Base-by-base conservation (phyloP, 352 stramenopile species). In the Globisporangium nodosum region DNA sequence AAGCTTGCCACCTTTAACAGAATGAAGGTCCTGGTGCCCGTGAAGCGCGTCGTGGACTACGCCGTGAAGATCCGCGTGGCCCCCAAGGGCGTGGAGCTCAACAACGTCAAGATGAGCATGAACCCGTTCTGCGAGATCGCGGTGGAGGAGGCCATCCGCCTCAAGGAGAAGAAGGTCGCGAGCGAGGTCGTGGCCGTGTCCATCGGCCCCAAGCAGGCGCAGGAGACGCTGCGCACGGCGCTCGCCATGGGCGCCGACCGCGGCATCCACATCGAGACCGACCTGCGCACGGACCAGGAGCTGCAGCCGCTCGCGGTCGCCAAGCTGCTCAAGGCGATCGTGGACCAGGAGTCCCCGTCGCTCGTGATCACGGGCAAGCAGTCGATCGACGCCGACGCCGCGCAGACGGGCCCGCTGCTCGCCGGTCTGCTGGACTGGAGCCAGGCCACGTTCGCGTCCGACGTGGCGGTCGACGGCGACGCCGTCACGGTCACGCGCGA, bases 71-170 rank as follows among this genome's bases (percentile, higher is more conserved):
- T 99, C 60, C 92, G 96, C 61, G 94, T 99, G 52, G 79, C 91
- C 58, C 82, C 96, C 40, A 83, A 85, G 66, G 91, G 90, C 52
- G 96, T 99, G 30, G 96, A 99, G 62, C 85, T 99, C 20, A 94
- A 94, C 67, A 99, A 99, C 73, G 96, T 99, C 43, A 99, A 99
- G 82, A 99, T 99, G 96, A 97, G 86, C 60, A 98, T 99, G 92
- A 99, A 99, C 81, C 97, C 97, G 24, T 99, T 99, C 80, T 99
- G 97, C 71, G 97, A 98, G 69, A 98, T 98, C 69, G 95, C 95
- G 24, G 85, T 98, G 13, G 97, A 99, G 78, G 97, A 99, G 70
- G 97, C 96, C 31, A 96, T 99, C 63, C 95, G 95, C 35, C 81
- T 99, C 59, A 99, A 99, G 78, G 96, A 99, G 78, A 93, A 97